Conservation (phyloP, 2,329 filamentous ascomycete species). For the Claviceps sorghi region DNA sequence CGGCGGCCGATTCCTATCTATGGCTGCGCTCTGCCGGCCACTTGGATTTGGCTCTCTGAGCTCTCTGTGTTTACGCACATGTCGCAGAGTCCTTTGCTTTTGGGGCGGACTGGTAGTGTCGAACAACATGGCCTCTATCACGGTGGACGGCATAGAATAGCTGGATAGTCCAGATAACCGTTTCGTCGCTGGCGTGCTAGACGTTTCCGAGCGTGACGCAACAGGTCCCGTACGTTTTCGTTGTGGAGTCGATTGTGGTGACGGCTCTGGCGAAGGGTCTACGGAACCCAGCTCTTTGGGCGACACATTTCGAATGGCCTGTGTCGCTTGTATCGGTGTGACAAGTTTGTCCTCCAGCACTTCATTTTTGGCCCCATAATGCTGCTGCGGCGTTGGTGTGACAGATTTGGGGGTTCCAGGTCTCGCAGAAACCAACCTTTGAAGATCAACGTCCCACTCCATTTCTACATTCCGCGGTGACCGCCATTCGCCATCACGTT, state of each 20-base stretch:
- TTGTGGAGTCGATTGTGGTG: conserved; percentile 14
- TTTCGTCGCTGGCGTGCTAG: conserved; percentile 27
- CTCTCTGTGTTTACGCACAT: conserved; percentile 41
- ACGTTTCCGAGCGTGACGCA: conserved; percentile 24
- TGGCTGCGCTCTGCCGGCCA: conserved; percentile 6
- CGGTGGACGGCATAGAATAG: conserved; percentile 38
- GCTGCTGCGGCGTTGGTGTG: neutral
- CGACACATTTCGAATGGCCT: conserved; percentile 32
- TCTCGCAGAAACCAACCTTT: conserved; percentile 38
- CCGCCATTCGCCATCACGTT: conserved; percentile 46
- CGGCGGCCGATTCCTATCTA: conserved; percentile 7
- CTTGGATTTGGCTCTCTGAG: conserved; percentile 29
- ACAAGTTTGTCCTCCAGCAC: conserved; percentile 33
- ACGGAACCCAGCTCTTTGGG: conserved; percentile 26
- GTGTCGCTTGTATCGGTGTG: conserved; percentile 36
- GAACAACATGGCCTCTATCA: conserved; percentile 44
- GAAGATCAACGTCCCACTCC: conserved; percentile 40
- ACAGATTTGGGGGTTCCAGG: conserved; percentile 22
- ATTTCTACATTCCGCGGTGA: conserved; percentile 32
- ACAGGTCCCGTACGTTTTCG: conserved; percentile 13
- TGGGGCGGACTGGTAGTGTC: conserved; percentile 27
- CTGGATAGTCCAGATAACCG: conserved; percentile 40
- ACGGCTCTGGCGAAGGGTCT: conserved; percentile 23
- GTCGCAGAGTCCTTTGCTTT: conserved; percentile 41
- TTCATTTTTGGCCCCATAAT: conserved; percentile 7